Evolutionary conservation across 2,329 filamentous ascomycete genomes (phyloP), one percentile per base, ranked within the genome.

Genomic region (Bipolaris bicolor): DNA sequence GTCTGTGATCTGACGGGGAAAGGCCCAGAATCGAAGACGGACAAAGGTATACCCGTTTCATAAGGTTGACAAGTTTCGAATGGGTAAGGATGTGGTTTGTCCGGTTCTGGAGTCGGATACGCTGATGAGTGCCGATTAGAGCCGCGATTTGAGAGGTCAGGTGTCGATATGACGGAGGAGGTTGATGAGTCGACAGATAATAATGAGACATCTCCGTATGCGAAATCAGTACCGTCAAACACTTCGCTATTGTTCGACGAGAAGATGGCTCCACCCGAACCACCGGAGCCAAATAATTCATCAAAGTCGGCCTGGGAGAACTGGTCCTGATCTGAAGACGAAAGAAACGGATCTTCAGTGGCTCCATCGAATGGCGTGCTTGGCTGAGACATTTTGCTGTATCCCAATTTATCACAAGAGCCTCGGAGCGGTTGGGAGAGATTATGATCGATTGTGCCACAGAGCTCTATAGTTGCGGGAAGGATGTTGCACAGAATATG

Each of bases 311-410:
- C 49, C 39, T 60, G 63, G 9, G 52, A 60, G 41, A 58, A 52
- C 9, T 52, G 50, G 1, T 49, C 57, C 18, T 58, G 58, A 34
- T 60, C 39, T 29, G 24, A 31, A 5, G 46, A 37, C 9, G 24
- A 22, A 33, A 52, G 37, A 18, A 56, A 61, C 1, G 36, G 37
- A 52, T 51, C 49, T 16, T 16, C 20, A n/a, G 44, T 39, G 33
- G 37, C n/a, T 16, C 33, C 31, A 44, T 29, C 46, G 45, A 53
- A 56, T 26, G 55, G 43, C 13, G 57, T 41, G 24, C 39, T 55
- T 57, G 52, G 46, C 57, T 66, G 68, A 70, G 64, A 67, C 67
- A 71, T 70, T 9, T 11, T 53, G 22, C 15, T 31, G 20, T 49
- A 20, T 26, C 11, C 44, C 39, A 31, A 29, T 10, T 39, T 33